phyloP scores from a whole-genome alignment of 2,329 filamentous ascomycete species.

The Seiridium cupressi region DNA sequence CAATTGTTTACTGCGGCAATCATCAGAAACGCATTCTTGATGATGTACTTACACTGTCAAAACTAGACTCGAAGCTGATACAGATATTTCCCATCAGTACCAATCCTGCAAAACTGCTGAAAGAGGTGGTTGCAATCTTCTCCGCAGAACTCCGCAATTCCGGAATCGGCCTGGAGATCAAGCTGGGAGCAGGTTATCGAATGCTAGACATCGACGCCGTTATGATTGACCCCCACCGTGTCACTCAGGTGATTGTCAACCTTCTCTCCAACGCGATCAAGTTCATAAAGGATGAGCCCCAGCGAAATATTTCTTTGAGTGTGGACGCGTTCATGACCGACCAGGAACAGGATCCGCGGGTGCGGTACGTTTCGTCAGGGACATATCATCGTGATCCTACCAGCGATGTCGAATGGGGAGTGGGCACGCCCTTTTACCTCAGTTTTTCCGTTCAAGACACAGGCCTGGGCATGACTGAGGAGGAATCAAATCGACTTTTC shows the following conservation, averaged over 20 bases:
- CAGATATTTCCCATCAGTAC: constrained; percentile 69
- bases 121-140: constrained; percentile 74
- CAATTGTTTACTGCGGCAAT: constrained; percentile 75
- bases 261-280: constrained; percentile 68
- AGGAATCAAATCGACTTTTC: constrained; percentile 66
- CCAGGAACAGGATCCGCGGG: constrained; percentile 34
- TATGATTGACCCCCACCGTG: constrained; percentile 70
- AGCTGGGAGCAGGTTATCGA: constrained; percentile 65
- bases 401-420: constrained; percentile 65
- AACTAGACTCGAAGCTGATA: constrained; percentile 69
- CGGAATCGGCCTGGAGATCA: constrained; percentile 68
- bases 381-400: constrained; percentile 42
- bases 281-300: constrained; percentile 60
- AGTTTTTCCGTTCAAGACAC: constrained; percentile 73
- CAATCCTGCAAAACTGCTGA: constrained; percentile 66
- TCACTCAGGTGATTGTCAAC: constrained; percentile 75
- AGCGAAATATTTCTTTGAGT: constrained; percentile 59
- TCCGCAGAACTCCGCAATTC: constrained; percentile 72
- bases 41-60: constrained; percentile 65
- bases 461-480: constrained; percentile 60
- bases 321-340: constrained; percentile 61
- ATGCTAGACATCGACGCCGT: constrained; percentile 68
- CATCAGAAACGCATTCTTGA: constrained; percentile 75
- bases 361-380: constrained; percentile 46
- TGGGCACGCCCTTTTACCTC: constrained; percentile 68